Evolutionary conservation across 371 early-diverging fungal species (phyloP).

Genomic region (Mortierella sp.): DNA sequence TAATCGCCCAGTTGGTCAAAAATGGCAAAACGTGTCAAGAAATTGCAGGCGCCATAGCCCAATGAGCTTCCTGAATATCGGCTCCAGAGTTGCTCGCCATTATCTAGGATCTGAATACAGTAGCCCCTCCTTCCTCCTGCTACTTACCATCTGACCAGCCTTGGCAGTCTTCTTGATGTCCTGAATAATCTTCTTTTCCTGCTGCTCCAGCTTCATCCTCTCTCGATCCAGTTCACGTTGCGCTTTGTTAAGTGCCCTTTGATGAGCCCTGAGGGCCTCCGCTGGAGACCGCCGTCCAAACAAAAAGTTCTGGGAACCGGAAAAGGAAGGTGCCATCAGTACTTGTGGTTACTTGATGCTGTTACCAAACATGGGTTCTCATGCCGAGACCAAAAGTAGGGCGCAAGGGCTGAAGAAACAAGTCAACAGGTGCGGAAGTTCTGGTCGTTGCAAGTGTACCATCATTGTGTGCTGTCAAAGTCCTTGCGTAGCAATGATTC

Average conservation of each 20-base stretch:
- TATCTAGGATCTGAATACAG: not conserved
- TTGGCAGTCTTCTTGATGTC: conserved; percentile 95
- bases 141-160: conserved; percentile 88
- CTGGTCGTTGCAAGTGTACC: too few relatives aligned
- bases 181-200: conserved; percentile 93
- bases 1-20: conserved; percentile 35
- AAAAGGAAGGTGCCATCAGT: conserved; percentile 1
- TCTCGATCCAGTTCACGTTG: conserved; percentile 96
- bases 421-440: too few relatives aligned
- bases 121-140: too few relatives aligned
- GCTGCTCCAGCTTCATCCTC: conserved; percentile 86
- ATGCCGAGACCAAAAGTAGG: too few relatives aligned
- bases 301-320: conserved; percentile 62
- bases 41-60: too few relatives aligned
- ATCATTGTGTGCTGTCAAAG: conserved; percentile 10
- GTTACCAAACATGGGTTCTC: too few relatives aligned
- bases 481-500: too few relatives aligned
- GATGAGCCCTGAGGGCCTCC: conserved; percentile 92
- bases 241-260: conserved; percentile 87
- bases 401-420: too few relatives aligned
- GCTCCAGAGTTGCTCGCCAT: too few relatives aligned
- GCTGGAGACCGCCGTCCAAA: conserved; percentile 87
- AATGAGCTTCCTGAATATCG: too few relatives aligned
- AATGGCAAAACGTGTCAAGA: not conserved
- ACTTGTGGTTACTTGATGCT: too few relatives aligned